Conservation (phyloP, 441 rosid genomes). For the Bocquillonia castaneifolia region DNA sequence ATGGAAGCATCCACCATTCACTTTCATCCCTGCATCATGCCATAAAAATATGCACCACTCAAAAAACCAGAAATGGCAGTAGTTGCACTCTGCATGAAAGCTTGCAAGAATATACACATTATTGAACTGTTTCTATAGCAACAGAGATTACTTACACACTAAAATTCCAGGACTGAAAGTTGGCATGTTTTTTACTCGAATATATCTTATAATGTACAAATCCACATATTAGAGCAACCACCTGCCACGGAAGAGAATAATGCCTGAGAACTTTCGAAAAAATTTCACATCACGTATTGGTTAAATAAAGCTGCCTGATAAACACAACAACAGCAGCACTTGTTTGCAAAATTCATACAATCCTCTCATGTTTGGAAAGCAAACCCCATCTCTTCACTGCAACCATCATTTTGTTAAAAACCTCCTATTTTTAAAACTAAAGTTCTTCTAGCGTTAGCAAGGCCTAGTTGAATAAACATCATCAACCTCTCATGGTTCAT, state of each 20-base stretch:
- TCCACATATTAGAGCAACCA: slow-evolving; percentile 63
- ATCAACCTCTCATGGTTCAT: background rate
- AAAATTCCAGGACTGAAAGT: slow-evolving; percentile 82
- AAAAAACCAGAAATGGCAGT: background rate
- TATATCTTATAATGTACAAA: slow-evolving; percentile 55
- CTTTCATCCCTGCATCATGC: slow-evolving; percentile 70
- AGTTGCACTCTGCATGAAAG: background rate
- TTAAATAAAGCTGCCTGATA: background rate
- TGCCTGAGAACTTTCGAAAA: background rate
- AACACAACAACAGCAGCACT: background rate
- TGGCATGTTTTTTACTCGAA: slow-evolving; percentile 50
- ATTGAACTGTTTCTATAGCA: background rate
- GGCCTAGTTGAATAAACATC: background rate
- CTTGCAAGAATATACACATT: background rate
- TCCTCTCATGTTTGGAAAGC: background rate
- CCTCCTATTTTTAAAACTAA: background rate
- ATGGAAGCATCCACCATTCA: slow-evolving; percentile 94
- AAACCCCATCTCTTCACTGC: background rate
- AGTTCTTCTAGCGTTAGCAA: background rate
- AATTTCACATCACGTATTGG: background rate
- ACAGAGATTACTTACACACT: slow-evolving; percentile 47
- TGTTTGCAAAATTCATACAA: background rate
- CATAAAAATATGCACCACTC: background rate
- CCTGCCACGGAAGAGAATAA: slow-evolving; percentile 32
- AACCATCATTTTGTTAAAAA: background rate